Percentiles rank a stretch among this genome's conserved stretches.
Evolutionary conservation across 2,329 filamentous ascomycete genomes (phyloP).

Genomic region (Pyrenophora seminiperda): DNA sequence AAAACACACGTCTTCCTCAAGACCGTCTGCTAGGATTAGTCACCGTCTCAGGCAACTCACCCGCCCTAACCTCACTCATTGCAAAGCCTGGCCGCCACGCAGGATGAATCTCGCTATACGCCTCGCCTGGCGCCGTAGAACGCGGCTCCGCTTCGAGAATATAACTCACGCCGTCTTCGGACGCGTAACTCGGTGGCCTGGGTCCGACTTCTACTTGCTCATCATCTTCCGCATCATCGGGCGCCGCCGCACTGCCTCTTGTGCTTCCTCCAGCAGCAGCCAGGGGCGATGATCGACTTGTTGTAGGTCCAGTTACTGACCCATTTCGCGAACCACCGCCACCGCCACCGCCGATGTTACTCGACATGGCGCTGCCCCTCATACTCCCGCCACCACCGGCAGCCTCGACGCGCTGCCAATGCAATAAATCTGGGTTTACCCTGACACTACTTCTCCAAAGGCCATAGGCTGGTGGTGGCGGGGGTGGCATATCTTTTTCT

Average conservation of each 20-base stretch:
- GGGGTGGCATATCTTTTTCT: slow-evolving; percentile 29
- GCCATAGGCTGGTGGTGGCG: slow-evolving; percentile 79
- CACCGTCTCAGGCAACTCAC: slow-evolving; percentile 14
- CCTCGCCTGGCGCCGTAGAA: slow-evolving; percentile 17
- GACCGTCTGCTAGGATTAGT: neutral
- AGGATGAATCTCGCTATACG: slow-evolving; percentile 45
- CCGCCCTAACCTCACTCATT: slow-evolving; percentile 31
- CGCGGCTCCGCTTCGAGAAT: slow-evolving; percentile 67
- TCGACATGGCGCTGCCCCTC: slow-evolving; percentile 9
- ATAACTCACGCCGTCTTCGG: slow-evolving; percentile 75
- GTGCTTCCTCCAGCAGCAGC: no score
- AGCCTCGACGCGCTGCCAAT: slow-evolving; percentile 69
- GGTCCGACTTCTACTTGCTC: slow-evolving; percentile 19
- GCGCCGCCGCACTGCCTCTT: no score
- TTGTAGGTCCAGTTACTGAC: slow-evolving; percentile 1
- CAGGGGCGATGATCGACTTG: no score
- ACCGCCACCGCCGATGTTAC: neutral
- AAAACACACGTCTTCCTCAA: neutral
- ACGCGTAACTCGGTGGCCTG: slow-evolving; percentile 76
- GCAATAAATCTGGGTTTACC: slow-evolving; percentile 79
- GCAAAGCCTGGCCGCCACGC: slow-evolving; percentile 46
- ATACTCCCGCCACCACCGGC: no score
- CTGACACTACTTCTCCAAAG: slow-evolving; percentile 81
- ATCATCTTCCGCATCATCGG: no score
- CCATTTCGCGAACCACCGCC: slow-evolving; percentile 2